Conservation (phyloP, 2,329 filamentous ascomycete species). For the Fusarium haematococcum region DNA sequence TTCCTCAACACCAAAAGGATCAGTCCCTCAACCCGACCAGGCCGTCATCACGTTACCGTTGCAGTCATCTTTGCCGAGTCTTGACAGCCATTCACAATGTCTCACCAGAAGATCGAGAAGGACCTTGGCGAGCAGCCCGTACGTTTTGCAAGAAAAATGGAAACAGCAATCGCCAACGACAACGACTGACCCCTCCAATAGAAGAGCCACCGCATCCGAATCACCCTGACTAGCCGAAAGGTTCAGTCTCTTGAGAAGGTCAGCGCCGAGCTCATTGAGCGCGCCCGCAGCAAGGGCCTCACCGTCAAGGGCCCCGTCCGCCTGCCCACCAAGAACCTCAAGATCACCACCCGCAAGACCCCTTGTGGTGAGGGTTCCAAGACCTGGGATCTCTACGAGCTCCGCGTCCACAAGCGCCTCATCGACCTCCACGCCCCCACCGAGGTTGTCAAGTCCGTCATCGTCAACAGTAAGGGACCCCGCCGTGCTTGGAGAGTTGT, state of each 20-base stretch:
- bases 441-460: constrained; percentile 97
- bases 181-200: constrained; percentile 48
- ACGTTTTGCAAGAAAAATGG: constrained; percentile 55
- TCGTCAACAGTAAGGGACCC: constrained; percentile 76
- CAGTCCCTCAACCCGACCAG: constrained; percentile 35
- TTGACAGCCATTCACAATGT: constrained; percentile 83
- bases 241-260: constrained; percentile 97
- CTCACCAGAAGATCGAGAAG: constrained; percentile 96
- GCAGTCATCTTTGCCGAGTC: constrained; percentile 75
- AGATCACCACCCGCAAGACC: constrained; percentile 98
- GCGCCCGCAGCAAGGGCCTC: constrained; percentile 98
- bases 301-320: constrained; percentile 98
- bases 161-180: not conserved
- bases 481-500: not conserved
- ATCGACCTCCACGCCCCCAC: constrained; percentile 98
- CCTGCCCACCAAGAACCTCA: constrained; percentile 95
- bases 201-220: constrained; percentile 98
- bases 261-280: constrained; percentile 97
- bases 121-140: constrained; percentile 89
- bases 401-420: constrained; percentile 99
- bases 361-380: constrained; percentile 99
- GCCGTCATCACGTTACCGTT: constrained; percentile 84
- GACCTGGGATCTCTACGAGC: constrained; percentile 99
- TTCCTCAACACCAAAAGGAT: constrained; percentile 34
- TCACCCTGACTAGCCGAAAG: constrained; percentile 96